Conservation (phyloP, 768 basidiomycete genomes). For the Pseudohyphozyma bogoriensis region DNA sequence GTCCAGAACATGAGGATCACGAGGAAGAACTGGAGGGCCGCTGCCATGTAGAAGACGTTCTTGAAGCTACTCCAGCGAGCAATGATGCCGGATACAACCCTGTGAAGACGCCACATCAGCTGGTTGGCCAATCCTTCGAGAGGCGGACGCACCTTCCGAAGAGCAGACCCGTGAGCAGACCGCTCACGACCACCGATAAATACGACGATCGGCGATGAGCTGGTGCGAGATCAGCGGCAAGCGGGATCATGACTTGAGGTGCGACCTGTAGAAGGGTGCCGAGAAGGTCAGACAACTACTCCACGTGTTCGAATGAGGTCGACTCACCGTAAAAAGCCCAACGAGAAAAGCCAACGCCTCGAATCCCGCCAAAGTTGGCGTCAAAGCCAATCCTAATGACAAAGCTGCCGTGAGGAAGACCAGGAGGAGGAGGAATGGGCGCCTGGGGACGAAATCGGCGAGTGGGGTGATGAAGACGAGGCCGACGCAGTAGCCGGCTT, state of each 20-base stretch:
- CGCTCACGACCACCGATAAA: constrained; percentile 50
- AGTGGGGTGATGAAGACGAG: constrained; percentile 66
- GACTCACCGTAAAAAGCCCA: constrained; percentile 23
- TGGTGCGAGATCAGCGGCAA: constrained; percentile 72
- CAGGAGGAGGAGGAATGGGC: constrained; percentile 37
- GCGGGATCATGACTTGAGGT: constrained; percentile 48
- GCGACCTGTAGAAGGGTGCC: constrained; percentile 1
- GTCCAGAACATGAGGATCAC: constrained; percentile 37
- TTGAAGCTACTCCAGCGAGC: constrained; percentile 4
- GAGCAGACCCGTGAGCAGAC: constrained; percentile 20
- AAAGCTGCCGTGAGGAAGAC: constrained; percentile 49
- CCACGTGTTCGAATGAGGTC: too few relatives aligned
- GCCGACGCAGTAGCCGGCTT: constrained; percentile 37
- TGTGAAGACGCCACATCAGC: neutral
- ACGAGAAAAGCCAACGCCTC: constrained; percentile 47
- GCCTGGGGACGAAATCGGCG: constrained; percentile 58
- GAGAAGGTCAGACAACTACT: neutral
- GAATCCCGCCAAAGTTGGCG: constrained; percentile 52
- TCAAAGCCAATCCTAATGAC: constrained; percentile 57
- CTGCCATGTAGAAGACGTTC: constrained; percentile 5
- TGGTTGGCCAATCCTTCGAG: neutral
- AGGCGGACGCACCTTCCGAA: neutral
- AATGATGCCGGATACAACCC: constrained; percentile 12
- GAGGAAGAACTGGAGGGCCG: constrained; percentile 25
- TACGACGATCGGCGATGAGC: constrained; percentile 61